Conservation (phyloP, 768 basidiomycete species). For the Pleurotus pulmonarius region DNA sequence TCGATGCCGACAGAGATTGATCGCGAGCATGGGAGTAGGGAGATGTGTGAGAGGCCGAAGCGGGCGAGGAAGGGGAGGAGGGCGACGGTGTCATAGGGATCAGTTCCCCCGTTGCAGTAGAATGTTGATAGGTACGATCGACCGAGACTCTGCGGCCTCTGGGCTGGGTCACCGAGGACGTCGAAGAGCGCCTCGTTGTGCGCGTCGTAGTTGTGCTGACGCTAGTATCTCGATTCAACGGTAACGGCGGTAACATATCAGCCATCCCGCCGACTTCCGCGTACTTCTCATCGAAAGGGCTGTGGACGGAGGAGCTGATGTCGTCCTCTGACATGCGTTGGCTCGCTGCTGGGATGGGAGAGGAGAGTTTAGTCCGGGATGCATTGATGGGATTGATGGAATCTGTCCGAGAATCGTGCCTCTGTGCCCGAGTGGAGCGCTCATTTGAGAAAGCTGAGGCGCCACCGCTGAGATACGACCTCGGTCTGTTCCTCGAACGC, state of each 20-base stretch:
- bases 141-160: background rate
- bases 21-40: background rate
- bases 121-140: background rate
- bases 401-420: constrained; percentile 11
- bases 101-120: background rate
- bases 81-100: constrained; percentile 1
- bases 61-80: background rate
- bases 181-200: background rate
- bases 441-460: background rate
- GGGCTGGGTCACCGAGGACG: background rate
- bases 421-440: constrained; percentile 8
- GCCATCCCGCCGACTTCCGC: background rate
- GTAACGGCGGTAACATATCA: constrained; percentile 1
- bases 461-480: background rate
- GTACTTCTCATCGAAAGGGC: constrained; percentile 6
- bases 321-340: constrained; percentile 1
- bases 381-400: constrained; percentile 18
- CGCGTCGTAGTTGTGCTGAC: background rate
- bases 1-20: background rate
- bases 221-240: constrained; percentile 3
- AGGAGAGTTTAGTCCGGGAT: background rate
- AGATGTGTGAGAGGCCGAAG: background rate
- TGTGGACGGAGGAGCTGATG: constrained; percentile 1
- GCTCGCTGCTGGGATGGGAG: background rate
- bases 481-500: background rate